These are phyloP conservation scores for thale cress (Arabidopsis thaliana) DNA, from an alignment of 345 rosid species.

Conservation along the genomic window TAIR10.1 NC_003076.8:4330501-4331000, in stretches of 20 bases:
- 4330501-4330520: slow-evolving; percentile 94
- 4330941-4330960: slow-evolving; percentile 77
- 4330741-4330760: slow-evolving; percentile 94
- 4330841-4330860: slow-evolving; percentile 35
- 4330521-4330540: slow-evolving; percentile 99
- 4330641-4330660: neutral
- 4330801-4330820: slow-evolving; percentile 94
- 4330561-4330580: slow-evolving; percentile 94
- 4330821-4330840: slow-evolving; percentile 89
- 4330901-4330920: slow-evolving; percentile 66
- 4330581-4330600: slow-evolving; percentile 73
- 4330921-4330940: slow-evolving; percentile 91
- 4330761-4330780: slow-evolving; percentile 95
- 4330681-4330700: slow-evolving; percentile 17
- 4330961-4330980: slow-evolving; percentile 89
- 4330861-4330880: slow-evolving; percentile 21
- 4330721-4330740: slow-evolving; percentile 72
- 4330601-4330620: slow-evolving; percentile 38
- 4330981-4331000: slow-evolving; percentile 52
- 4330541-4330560: slow-evolving; percentile 96
- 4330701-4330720: neutral
- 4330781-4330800: slow-evolving; percentile 94
- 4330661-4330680: neutral
- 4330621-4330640: slow-evolving; percentile 1
- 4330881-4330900: slow-evolving; percentile 29